Conservation (phyloP, 345 rosid genomes). For the Rubroshorea leprosula region DNA sequence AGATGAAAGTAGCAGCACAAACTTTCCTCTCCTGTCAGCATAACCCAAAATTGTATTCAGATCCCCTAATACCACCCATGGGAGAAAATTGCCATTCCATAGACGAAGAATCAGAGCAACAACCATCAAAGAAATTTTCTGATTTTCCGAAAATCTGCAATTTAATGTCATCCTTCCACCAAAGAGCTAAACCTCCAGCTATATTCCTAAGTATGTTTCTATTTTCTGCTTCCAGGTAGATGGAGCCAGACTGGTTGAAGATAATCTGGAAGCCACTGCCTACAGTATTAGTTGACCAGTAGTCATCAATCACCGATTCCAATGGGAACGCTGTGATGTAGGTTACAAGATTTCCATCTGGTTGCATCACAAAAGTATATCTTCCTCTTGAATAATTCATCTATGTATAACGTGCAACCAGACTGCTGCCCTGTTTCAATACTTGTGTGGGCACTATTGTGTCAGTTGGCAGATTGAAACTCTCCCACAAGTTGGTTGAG, state of each 20-base stretch:
- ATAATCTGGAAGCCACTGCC: neutral
- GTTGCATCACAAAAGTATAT: constrained; percentile 25
- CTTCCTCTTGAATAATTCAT: constrained; percentile 22
- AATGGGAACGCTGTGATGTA: constrained; percentile 12
- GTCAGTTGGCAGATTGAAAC: constrained; percentile 27
- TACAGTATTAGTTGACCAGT: neutral
- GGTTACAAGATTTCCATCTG: constrained; percentile 28
- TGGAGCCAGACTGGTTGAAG: constrained; percentile 8
- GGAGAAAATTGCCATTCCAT: too few relatives aligned
- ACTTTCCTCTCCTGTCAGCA: too few relatives aligned
- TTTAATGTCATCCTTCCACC: too few relatives aligned
- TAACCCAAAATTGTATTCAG: too few relatives aligned
- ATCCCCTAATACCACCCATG: too few relatives aligned
- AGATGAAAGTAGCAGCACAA: too few relatives aligned
- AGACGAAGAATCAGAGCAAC: too few relatives aligned
- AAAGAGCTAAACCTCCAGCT: too few relatives aligned
- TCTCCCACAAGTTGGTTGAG: constrained; percentile 25
- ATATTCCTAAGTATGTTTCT: neutral
- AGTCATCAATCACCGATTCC: neutral
- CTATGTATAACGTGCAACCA: constrained; percentile 8
- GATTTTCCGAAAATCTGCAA: too few relatives aligned
- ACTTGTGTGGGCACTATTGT: constrained; percentile 20
- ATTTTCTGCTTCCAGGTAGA: neutral
- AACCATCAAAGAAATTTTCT: too few relatives aligned
- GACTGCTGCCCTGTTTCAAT: constrained; percentile 2